These are phyloP conservation scores for Rhododendron molle DNA, from an alignment of 148 eudicot species.

Conservation along the genomic window DNA sequence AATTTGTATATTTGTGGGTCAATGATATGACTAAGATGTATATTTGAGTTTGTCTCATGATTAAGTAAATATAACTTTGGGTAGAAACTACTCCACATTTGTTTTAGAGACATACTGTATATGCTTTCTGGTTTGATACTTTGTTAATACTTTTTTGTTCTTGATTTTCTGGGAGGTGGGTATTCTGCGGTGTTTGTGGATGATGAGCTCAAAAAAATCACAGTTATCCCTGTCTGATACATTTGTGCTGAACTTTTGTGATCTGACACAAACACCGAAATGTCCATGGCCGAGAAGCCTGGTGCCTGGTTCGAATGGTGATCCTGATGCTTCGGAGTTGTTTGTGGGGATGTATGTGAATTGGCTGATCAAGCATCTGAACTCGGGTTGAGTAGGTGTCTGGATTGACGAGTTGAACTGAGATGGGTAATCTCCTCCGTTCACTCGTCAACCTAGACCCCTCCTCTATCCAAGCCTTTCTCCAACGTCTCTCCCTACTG, in stretches of 20 bases:
- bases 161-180: not conserved
- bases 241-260: slow-evolving; percentile 27
- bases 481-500: too few species aligned
- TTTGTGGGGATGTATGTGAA: slow-evolving; percentile 60
- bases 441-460: too few species aligned
- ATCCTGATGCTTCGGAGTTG: slow-evolving; percentile 33
- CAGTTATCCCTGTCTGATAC: slow-evolving; percentile 66
- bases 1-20: not conserved
- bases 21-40: not conserved
- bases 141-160: not conserved
- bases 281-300: slow-evolving; percentile 43
- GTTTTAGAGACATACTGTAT: not conserved
- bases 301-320: slow-evolving; percentile 7
- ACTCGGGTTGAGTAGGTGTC: slow-evolving; percentile 61
- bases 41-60: too few species aligned
- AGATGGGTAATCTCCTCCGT: too few species aligned
- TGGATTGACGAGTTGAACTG: slow-evolving; percentile 10
- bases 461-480: too few species aligned
- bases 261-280: not conserved
- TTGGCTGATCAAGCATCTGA: slow-evolving; percentile 55
- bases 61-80: not conserved
- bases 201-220: slow-evolving; percentile 32
- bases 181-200: slow-evolving; percentile 15
- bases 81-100: not conserved
- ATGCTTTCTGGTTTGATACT: not conserved